phyloP scores from a whole-genome alignment of 2,329 filamentous ascomycete genomes.

The Emmonsia crescens region DNA sequence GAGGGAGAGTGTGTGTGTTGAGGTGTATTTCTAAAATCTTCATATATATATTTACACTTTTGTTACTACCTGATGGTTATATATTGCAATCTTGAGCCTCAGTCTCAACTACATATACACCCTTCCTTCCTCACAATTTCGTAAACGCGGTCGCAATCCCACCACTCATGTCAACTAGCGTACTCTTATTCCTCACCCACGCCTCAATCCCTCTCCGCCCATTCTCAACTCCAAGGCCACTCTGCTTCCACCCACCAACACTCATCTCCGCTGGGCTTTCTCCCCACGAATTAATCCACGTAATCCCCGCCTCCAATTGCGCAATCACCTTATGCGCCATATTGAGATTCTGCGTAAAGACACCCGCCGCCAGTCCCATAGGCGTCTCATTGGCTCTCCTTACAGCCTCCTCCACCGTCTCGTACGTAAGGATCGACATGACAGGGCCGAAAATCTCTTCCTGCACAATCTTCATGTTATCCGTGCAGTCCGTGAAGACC shows the following conservation, averaged over 20 bases:
- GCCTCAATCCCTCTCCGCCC: slow-evolving; percentile 66
- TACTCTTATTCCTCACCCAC: slow-evolving; percentile 82
- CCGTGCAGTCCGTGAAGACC: slow-evolving; percentile 75
- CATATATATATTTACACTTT: background rate
- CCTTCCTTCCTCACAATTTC: slow-evolving; percentile 44
- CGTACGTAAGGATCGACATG: slow-evolving; percentile 68
- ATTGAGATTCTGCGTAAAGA: slow-evolving; percentile 68
- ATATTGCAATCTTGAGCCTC: background rate
- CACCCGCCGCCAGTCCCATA: slow-evolving; percentile 70
- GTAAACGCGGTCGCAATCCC: slow-evolving; percentile 61
- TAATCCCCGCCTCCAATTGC: slow-evolving; percentile 70
- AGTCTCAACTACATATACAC: background rate
- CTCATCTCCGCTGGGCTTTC: slow-evolving; percentile 86
- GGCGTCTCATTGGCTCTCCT: slow-evolving; percentile 63
- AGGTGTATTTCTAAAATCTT: background rate
- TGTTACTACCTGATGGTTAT: background rate
- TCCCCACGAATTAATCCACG: slow-evolving; percentile 92
- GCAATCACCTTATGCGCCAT: slow-evolving; percentile 60
- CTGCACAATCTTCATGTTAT: slow-evolving; percentile 64
- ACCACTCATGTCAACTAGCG: slow-evolving; percentile 69
- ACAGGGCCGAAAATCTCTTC: slow-evolving; percentile 89
- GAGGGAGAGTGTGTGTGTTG: no score
- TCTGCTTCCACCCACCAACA: slow-evolving; percentile 86
- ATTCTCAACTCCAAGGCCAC: slow-evolving; percentile 79
- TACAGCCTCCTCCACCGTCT: slow-evolving; percentile 58